A percentile compares a stretch with the other conserved stretches of the same genome.
Conservation (phyloP, 805 yeast species). For the baker's yeast (Saccharomyces cerevisiae) region DNA sequence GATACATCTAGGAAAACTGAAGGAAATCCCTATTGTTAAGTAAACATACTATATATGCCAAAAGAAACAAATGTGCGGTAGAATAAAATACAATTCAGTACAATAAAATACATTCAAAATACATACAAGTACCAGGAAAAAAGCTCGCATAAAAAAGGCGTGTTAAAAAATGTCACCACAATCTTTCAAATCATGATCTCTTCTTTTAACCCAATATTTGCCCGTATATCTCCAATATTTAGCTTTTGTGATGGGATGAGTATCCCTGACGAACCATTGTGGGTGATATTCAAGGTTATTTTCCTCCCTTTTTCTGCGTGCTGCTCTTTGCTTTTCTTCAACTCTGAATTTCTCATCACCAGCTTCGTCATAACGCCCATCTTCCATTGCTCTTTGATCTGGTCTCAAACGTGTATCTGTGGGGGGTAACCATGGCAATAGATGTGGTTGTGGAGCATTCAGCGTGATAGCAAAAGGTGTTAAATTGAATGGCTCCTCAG, state of each 20-base stretch:
- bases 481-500: constrained; percentile 72
- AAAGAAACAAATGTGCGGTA: background rate
- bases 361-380: constrained; percentile 85
- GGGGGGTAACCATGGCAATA: constrained; percentile 65
- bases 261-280: constrained; percentile 57
- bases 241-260: constrained; percentile 74
- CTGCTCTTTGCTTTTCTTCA: constrained; percentile 86
- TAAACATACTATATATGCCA: background rate
- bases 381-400: constrained; percentile 97
- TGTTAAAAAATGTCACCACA: constrained; percentile 50
- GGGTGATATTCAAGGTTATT: constrained; percentile 50
- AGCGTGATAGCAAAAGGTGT: constrained; percentile 84
- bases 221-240: constrained; percentile 63
- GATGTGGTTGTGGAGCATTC: constrained; percentile 68
- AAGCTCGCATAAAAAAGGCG: too few relatives aligned
- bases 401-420: constrained; percentile 93
- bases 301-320: constrained; percentile 57
- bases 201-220: constrained; percentile 68
- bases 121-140: background rate
- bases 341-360: constrained; percentile 72
- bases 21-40: background rate
- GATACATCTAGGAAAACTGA: background rate
- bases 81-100: background rate
- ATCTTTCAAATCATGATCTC: constrained; percentile 40
- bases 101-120: background rate